phyloP scores from a whole-genome alignment of 208 protist species.

The Phytomonas sp. region DNA sequence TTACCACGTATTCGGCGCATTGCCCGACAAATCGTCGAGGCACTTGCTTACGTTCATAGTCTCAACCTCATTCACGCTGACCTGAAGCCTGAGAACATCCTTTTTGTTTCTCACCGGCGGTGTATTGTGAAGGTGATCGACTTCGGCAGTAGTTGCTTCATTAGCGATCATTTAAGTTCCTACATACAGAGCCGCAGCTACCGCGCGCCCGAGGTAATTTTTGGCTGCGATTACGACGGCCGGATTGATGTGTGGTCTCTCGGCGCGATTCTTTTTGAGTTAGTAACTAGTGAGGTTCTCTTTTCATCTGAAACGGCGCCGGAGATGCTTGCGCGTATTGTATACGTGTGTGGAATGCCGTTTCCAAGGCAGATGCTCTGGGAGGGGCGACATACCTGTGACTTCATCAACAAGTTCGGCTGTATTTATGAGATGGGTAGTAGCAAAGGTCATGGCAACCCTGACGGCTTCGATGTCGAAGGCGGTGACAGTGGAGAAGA shows the following conservation, averaged over 20 bases:
- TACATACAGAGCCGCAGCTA: slow-evolving; percentile 94
- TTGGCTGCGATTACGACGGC: slow-evolving; percentile 91
- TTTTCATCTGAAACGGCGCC: slow-evolving; percentile 92
- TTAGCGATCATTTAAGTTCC: slow-evolving; percentile 91
- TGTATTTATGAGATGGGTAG: slow-evolving; percentile 78
- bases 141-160: slow-evolving; percentile 94
- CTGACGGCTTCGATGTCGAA: slow-evolving; percentile 6
- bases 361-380: slow-evolving; percentile 81
- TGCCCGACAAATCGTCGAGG: slow-evolving; percentile 73
- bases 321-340: slow-evolving; percentile 91
- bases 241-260: slow-evolving; percentile 95
- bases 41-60: slow-evolving; percentile 89
- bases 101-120: slow-evolving; percentile 90
- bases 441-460: slow-evolving; percentile 24
- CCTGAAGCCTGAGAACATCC: slow-evolving; percentile 96
- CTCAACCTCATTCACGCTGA: slow-evolving; percentile 95
- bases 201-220: slow-evolving; percentile 89
- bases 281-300: slow-evolving; percentile 91
- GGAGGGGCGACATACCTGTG: slow-evolving; percentile 79
- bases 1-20: slow-evolving; percentile 86
- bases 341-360: slow-evolving; percentile 80
- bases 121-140: slow-evolving; percentile 96
- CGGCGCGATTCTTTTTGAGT: slow-evolving; percentile 91
- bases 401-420: slow-evolving; percentile 87
- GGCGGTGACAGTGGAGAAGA: slow-evolving; percentile 28